Conservation (phyloP, 345 rosid genomes). For the Heritiera littoralis region DNA sequence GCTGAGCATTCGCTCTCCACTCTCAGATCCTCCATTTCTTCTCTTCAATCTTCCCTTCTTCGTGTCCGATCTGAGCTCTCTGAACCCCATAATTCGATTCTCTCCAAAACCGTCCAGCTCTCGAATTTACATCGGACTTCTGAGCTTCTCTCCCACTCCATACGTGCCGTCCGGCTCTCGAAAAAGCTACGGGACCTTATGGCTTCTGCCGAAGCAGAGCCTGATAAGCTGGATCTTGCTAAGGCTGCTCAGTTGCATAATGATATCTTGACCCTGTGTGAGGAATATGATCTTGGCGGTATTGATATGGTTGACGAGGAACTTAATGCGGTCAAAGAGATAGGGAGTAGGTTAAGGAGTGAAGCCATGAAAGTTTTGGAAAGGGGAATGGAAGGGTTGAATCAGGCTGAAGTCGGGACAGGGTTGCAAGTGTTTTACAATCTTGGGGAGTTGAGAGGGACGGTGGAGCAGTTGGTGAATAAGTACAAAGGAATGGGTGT, state of each 20-base stretch:
- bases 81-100: slow-evolving; percentile 69
- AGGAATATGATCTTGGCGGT: slow-evolving; percentile 72
- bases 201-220: slow-evolving; percentile 50
- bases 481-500: slow-evolving; percentile 79
- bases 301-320: slow-evolving; percentile 80
- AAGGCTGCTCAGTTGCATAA: slow-evolving; percentile 91
- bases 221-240: slow-evolving; percentile 81
- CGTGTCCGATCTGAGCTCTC: slow-evolving; percentile 89
- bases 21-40: slow-evolving; percentile 81
- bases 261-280: slow-evolving; percentile 76
- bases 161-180: slow-evolving; percentile 70
- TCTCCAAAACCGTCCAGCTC: slow-evolving; percentile 68
- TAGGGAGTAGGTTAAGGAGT: slow-evolving; percentile 63
- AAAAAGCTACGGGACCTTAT: slow-evolving; percentile 82
- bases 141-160: slow-evolving; percentile 76
- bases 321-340: slow-evolving; percentile 57
- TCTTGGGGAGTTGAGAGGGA: slow-evolving; percentile 73
- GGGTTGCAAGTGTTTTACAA: slow-evolving; percentile 97
- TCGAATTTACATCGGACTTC: slow-evolving; percentile 70
- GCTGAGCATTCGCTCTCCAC: slow-evolving; percentile 84
- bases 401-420: slow-evolving; percentile 96
- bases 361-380: slow-evolving; percentile 87
- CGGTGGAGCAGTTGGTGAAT: slow-evolving; percentile 78
- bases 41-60: slow-evolving; percentile 81
- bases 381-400: slow-evolving; percentile 94